Evolutionary conservation across 352 stramenopile species (phyloP).

Genomic region (Thalassiosira livingstoniorum): DNA sequence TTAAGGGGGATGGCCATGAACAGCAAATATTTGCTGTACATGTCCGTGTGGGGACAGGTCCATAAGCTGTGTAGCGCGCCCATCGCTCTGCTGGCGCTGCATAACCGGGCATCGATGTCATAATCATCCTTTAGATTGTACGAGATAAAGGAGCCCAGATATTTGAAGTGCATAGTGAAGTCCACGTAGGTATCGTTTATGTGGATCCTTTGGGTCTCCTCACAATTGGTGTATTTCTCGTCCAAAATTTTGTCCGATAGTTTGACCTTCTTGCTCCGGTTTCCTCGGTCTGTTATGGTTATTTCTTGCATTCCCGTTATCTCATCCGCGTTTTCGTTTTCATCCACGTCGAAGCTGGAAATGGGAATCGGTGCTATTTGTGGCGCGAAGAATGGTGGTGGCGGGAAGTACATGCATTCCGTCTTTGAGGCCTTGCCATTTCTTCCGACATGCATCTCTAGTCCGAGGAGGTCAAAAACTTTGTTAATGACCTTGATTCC

Average conservation of each 20-base stretch:
- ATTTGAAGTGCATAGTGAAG: constrained; percentile 22
- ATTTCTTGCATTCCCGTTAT: background rate
- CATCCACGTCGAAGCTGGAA: background rate
- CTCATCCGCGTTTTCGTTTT: background rate
- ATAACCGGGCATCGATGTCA: constrained; percentile 30
- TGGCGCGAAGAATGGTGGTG: background rate
- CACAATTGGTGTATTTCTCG: background rate
- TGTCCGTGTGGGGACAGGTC: background rate
- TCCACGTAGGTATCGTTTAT: background rate
- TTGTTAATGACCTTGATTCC: constrained; percentile 11
- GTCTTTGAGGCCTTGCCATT: constrained; percentile 22
- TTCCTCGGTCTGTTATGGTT: background rate
- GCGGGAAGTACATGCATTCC: constrained; percentile 25
- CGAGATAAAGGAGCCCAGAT: constrained; percentile 21
- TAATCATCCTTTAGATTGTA: constrained; percentile 33
- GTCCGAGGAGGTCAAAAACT: constrained; percentile 2
- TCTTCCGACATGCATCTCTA: constrained; percentile 46
- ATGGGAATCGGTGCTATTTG: background rate
- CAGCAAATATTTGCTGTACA: constrained; percentile 30
- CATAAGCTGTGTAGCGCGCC: constrained; percentile 25
- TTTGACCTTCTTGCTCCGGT: background rate
- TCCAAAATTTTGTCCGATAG: background rate
- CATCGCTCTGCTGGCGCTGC: constrained; percentile 28
- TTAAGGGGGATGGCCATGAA: constrained; percentile 33
- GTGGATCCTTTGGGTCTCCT: background rate